Evolutionary conservation across 768 basidiomycete genomes (phyloP), one percentile per base, ranked within the genome.

Genomic region (Hericium alpestre): DNA sequence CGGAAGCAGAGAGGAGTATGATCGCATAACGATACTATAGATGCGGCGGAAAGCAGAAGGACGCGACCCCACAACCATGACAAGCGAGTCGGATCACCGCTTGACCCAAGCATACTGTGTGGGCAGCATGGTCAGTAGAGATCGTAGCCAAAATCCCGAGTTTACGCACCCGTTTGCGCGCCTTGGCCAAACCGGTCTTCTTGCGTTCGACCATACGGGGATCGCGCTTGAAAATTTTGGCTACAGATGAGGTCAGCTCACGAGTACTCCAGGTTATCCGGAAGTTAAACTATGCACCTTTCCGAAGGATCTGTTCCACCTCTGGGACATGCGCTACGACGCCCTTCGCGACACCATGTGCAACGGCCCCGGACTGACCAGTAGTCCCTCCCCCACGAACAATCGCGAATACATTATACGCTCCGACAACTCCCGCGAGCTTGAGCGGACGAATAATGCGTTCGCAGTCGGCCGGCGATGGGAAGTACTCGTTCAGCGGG

Each of bases 191-290:
- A 57, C 91, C 91, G 15, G 95, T 90, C 80, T 99, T 99, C 76
- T 99, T 99, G 65, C 95, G 80, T 73, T 99, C 95, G 32, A 96
- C 94, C 90, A 95, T 90, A 71, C 96, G 87, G 49, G 93, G 92
- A 76, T 99, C 95, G 65, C 94, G 84, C 69, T 83, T 82, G 57
- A 92, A 72, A 50, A 94, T 74, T 74, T 91, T 87, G 58, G 90
- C 94, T 96, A 67, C 0, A 60, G 57, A 43, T 7, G 7, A 32
- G 18, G 20, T 40, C 37, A 57, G 52, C 54, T 49, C 60, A 23
- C 59, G 13, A 59, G 51, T 11, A 23, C 41, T n/a, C 40, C 58
- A 18, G 46, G 12, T 4, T 15, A 38, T 12, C 4, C 7, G 32
- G 32, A 32, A 32, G 32, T 11, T 15, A 5, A 22, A 38, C 2